Evolutionary conservation across 1,139 yeast species (phyloP).

Genomic region (Magnusiomyces ingens): DNA sequence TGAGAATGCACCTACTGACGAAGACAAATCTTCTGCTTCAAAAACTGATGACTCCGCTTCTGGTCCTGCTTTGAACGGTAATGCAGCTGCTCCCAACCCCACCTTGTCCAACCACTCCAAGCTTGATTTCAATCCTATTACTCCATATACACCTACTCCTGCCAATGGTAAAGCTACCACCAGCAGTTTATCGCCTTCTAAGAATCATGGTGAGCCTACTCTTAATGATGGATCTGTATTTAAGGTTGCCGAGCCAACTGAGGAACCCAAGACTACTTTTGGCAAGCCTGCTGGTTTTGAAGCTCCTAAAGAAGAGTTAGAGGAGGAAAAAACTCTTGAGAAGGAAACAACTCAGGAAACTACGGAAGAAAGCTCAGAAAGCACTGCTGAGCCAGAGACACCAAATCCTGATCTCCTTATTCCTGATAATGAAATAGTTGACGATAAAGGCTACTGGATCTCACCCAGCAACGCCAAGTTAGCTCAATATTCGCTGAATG

Average conservation of each 20-base stretch:
- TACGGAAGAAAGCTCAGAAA: neutral
- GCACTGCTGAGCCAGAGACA: neutral
- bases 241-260: neutral
- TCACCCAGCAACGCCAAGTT: constrained; percentile 67
- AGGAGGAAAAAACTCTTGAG: neutral
- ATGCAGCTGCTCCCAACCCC: neutral
- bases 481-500: constrained; percentile 50
- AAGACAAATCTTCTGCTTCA: neutral
- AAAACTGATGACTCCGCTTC: neutral
- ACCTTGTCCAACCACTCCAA: neutral
- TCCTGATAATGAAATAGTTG: constrained; percentile 38
- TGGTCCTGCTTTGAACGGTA: neutral
- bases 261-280: neutral
- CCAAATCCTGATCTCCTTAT: constrained; percentile 3
- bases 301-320: neutral
- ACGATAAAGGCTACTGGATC: constrained; percentile 79
- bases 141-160: neutral
- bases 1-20: neutral
- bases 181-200: neutral
- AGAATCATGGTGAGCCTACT: neutral
- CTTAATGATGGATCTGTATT: neutral
- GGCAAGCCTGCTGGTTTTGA: neutral
- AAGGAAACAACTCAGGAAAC: neutral
- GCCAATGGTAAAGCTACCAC: neutral
- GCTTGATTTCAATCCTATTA: neutral